Evolutionary conservation across 2,329 filamentous ascomycete species (phyloP), one percentile per base, ranked within the genome.

Genomic region (Macrophomina phaseolina): DNA sequence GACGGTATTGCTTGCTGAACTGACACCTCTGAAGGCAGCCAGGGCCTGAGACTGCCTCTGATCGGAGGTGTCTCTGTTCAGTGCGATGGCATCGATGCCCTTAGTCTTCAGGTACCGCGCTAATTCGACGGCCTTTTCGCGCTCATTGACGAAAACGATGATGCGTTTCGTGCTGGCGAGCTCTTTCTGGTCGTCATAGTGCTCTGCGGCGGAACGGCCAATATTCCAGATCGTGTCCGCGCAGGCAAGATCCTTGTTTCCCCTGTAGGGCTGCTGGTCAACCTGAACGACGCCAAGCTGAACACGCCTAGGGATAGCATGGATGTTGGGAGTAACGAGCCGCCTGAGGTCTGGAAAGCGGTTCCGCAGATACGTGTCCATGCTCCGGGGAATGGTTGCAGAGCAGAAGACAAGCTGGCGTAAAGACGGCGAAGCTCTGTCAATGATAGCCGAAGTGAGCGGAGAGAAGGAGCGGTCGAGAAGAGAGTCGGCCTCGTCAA

Each of bases 401-500:
- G 94, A 98, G 83, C 95, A 99, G 70, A 98, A 87, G 55, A 99
- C 85, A 30, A 99, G 85, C 76, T 97, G 92, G 74, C 92, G 88
- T 55, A 98, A 81, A 0, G 93, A 95, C 0, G 94, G 93, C 6
- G 89, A 86, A 1, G 90, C 87, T 67, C 91, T 90, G 74, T 97
- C 92, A 70, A 99, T 86, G 71, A 99, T 92, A 65, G 87, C 86
- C 11, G 88, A 91, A 0, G 95, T 98, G 30, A 90, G 89, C 1
- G 92, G 90, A 4, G 91, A 87, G 81, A 99, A 99, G 67, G 93
- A 96, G 67, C 93, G 91, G 80, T 99, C 96, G 71, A 99, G 87
- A 9, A 99, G 87, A 4, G 94, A 97, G 80, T 99, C 95, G 1
- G 96, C 96, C 82, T 99, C 96, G 76, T 99, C 96, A 58, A 97